Conservation (phyloP, 2,329 filamentous ascomycete genomes). For the Aspergillus flavus region DNA sequence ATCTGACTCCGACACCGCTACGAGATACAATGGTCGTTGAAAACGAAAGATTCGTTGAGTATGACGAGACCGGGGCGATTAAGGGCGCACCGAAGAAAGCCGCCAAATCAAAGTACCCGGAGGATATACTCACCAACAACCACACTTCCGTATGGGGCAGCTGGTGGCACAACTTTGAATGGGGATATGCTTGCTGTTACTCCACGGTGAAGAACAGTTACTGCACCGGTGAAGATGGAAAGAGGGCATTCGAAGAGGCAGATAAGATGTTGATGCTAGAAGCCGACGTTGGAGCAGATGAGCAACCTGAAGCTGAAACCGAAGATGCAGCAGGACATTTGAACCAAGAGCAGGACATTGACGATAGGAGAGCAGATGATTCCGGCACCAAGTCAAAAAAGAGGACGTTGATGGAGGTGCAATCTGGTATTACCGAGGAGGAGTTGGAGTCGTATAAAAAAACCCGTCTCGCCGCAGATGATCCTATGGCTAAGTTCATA, state of each 20-base stretch:
- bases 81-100: slow-evolving; percentile 80
- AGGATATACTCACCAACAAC: slow-evolving; percentile 87
- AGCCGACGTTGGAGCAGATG: slow-evolving; percentile 20
- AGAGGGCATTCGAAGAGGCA: slow-evolving; percentile 74
- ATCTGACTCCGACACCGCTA: slow-evolving; percentile 62
- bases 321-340: slow-evolving; percentile 24
- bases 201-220: slow-evolving; percentile 95
- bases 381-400: slow-evolving; percentile 58
- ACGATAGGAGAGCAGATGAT: slow-evolving; percentile 32
- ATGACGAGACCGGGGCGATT: slow-evolving; percentile 85
- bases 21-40: slow-evolving; percentile 72
- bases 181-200: slow-evolving; percentile 96
- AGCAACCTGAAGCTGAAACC: slow-evolving; percentile 11
- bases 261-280: slow-evolving; percentile 60
- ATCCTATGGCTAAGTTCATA: slow-evolving; percentile 84
- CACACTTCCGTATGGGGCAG: slow-evolving; percentile 93
- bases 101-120: slow-evolving; percentile 86
- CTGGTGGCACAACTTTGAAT: slow-evolving; percentile 94
- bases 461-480: slow-evolving; percentile 71
- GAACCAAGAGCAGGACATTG: slow-evolving; percentile 32
- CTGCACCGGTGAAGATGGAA: slow-evolving; percentile 90
- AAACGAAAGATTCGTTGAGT: slow-evolving; percentile 88
- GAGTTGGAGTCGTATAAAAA: slow-evolving; percentile 84
- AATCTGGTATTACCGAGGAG: slow-evolving; percentile 74
- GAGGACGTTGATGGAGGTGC: slow-evolving; percentile 76